Evolutionary conservation across 2,329 filamentous ascomycete species (phyloP).

Genomic region (Ascosphaera apis): DNA sequence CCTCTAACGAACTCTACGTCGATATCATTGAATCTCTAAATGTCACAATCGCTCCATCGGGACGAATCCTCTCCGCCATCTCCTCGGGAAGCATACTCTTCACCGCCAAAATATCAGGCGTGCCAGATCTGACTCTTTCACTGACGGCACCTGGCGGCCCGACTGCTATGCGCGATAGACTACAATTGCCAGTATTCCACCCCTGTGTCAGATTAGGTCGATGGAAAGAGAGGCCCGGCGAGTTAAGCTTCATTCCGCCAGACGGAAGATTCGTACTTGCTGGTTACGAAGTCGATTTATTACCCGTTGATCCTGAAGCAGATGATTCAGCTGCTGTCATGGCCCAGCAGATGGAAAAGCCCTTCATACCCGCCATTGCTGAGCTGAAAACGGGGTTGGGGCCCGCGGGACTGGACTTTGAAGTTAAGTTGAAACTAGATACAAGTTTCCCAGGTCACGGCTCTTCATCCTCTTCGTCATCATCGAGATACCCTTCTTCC

Average conservation of each 20-base stretch:
- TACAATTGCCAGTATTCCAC: slow-evolving; percentile 85
- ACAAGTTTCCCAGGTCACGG: slow-evolving; percentile 39
- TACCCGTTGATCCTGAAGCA: slow-evolving; percentile 44
- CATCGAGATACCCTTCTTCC: no score
- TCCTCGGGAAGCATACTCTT: slow-evolving; percentile 86
- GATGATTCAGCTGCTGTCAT: slow-evolving; percentile 28
- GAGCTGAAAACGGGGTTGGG: slow-evolving; percentile 68
- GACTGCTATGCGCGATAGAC: slow-evolving; percentile 46
- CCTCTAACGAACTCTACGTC: slow-evolving; percentile 90
- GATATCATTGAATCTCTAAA: slow-evolving; percentile 79
- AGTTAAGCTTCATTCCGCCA: slow-evolving; percentile 87
- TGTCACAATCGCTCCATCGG: slow-evolving; percentile 76
- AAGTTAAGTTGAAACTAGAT: slow-evolving; percentile 54
- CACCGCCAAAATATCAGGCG: slow-evolving; percentile 79
- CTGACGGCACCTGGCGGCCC: slow-evolving; percentile 64
- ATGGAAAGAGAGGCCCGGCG: slow-evolving; percentile 73
- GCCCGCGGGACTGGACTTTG: slow-evolving; percentile 56
- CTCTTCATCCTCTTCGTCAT: slow-evolving; percentile 19
- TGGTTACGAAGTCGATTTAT: slow-evolving; percentile 78
- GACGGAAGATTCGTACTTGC: slow-evolving; percentile 85
- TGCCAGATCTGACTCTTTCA: slow-evolving; percentile 69
- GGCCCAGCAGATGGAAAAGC: slow-evolving; percentile 31
- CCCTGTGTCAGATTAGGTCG: slow-evolving; percentile 77
- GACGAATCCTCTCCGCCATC: slow-evolving; percentile 63
- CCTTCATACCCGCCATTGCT: slow-evolving; percentile 62